phyloP scores from a whole-genome alignment of 1,284 basidiomycete species.

The Xerocomus alliaceus region DNA sequence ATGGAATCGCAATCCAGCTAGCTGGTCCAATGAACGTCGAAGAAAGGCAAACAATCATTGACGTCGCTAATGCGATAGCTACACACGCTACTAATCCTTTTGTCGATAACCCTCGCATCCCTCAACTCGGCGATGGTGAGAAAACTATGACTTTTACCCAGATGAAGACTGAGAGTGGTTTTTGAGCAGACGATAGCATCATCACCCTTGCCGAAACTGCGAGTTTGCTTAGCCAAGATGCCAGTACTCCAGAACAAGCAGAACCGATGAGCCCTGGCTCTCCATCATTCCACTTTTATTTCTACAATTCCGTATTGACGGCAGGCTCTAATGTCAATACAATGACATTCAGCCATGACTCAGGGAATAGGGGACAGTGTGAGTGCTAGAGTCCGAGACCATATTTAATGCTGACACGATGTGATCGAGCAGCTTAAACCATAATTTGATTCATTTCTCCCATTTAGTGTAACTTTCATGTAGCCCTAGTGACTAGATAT shows the following conservation, averaged over 20 bases:
- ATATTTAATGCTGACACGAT: too few relatives aligned
- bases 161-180: neutral
- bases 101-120: neutral
- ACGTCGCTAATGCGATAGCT: neutral
- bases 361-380: neutral
- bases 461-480: too few relatives aligned
- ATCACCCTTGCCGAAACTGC: neutral
- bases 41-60: neutral
- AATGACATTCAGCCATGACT: neutral
- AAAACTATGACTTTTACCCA: neutral
- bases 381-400: too few relatives aligned
- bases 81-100: neutral
- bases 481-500: too few relatives aligned
- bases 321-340: neutral
- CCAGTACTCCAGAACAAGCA: neutral
- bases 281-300: neutral
- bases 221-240: conserved; percentile 4
- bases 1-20: neutral
- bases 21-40: neutral
- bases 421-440: too few relatives aligned
- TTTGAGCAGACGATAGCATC: neutral
- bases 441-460: too few relatives aligned
- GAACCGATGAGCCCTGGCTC: neutral
- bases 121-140: conserved; percentile 3
- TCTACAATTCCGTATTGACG: conserved; percentile 7